These are phyloP conservation scores for Pseudotulostoma volvatum DNA, from an alignment of 495 filamentous ascomycete species.

Conservation along the genomic window DNA sequence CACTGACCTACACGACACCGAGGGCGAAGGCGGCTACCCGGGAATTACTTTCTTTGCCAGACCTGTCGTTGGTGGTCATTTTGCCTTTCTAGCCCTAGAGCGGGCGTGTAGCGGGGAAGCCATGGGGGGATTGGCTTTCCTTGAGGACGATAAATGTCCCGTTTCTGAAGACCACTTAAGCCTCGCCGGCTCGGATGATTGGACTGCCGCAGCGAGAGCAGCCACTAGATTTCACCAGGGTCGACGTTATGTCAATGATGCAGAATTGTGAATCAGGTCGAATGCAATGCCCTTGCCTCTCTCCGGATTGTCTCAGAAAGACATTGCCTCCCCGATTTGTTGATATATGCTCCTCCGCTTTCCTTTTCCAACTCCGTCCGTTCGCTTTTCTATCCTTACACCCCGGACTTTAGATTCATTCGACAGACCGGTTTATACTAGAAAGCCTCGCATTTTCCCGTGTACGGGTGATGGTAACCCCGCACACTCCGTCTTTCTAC, in stretches of 20 bases:
- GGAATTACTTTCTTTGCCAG: constrained; percentile 61
- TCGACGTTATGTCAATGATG: no score
- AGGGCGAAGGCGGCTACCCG: constrained; percentile 49
- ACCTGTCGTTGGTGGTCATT: constrained; percentile 78
- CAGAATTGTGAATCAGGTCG: constrained; percentile 6
- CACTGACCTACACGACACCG: constrained; percentile 73
- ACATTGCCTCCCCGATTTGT: no score
- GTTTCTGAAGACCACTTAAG: no score
- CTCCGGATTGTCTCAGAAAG: neutral
- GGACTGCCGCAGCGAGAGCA: constrained; percentile 12
- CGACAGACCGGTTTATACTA: no score
- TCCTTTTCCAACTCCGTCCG: no score
- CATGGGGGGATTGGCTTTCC: constrained; percentile 43
- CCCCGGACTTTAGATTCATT: no score
- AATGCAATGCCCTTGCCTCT: neutral
- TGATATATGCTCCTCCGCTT: no score
- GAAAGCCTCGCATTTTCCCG: no score
- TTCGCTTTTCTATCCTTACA: no score
- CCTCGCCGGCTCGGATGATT: constrained; percentile 7
- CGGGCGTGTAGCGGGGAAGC: constrained; percentile 59
- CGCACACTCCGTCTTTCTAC: no score
- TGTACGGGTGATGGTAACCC: no score
- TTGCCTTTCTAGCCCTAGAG: constrained; percentile 66
- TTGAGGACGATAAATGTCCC: constrained; percentile 29
- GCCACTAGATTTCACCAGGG: constrained; percentile 1